Conservation (phyloP, 768 basidiomycete genomes). For the Phlegmacium glaucopus region DNA sequence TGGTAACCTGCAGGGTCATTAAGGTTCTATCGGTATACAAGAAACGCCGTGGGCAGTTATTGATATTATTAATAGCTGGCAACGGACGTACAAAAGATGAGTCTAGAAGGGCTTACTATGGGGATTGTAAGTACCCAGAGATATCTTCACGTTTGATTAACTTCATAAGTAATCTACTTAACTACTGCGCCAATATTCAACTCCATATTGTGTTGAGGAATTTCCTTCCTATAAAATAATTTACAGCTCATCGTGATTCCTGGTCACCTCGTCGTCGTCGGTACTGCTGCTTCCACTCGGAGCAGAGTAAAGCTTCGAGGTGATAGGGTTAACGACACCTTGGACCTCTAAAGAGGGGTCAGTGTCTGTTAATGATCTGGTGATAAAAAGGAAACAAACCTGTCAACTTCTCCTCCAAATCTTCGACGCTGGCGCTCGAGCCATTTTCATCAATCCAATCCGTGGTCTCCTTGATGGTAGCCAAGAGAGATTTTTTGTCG, state of each 20-base stretch:
- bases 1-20: too few species aligned
- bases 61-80: too few species aligned
- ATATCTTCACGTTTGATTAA: too few species aligned
- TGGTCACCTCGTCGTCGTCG: slow-evolving; percentile 37
- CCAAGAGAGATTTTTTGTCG: slow-evolving; percentile 81
- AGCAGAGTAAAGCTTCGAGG: slow-evolving; percentile 69
- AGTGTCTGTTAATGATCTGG: not conserved
- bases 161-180: too few species aligned
- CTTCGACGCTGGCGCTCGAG: slow-evolving; percentile 72
- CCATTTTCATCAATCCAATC: slow-evolving; percentile 93
- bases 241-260: slow-evolving; percentile 49
- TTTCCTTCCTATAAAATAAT: not conserved
- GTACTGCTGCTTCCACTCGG: slow-evolving; percentile 35
- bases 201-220: too few species aligned
- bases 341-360: slow-evolving; percentile 55
- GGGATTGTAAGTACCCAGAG: too few species aligned
- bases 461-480: slow-evolving; percentile 80
- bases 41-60: too few species aligned
- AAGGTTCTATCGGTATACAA: too few species aligned
- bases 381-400: slow-evolving; percentile 26
- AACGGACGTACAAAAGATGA: too few species aligned
- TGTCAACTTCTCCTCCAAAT: slow-evolving; percentile 87
- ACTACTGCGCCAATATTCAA: too few species aligned
- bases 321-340: slow-evolving; percentile 76
- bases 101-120: too few species aligned